Evolutionary conservation across 2,329 filamentous ascomycete genomes (phyloP), one percentile per base, ranked within the genome.

Genomic region (Aspergillus fumigatiaffinis): DNA sequence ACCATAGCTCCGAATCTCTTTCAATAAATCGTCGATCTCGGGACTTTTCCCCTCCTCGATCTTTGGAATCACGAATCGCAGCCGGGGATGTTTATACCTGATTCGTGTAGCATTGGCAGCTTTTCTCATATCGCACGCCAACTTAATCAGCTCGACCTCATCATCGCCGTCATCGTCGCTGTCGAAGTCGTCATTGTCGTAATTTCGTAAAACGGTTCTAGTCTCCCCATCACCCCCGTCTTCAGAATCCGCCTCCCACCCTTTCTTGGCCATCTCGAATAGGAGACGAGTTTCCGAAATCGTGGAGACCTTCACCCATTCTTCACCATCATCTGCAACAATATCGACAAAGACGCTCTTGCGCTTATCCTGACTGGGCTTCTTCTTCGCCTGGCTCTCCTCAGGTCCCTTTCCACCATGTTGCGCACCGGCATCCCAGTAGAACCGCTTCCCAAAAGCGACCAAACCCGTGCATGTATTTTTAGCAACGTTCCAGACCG

Each of bases 291-390:
- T 84, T 61, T 87, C 82, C 0, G 84, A 87, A 25, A 87, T 76
- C 4, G 85, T 87, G 4, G 84, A 88, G 1, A 90, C 82, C 69
- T 89, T 89, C 54, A 87, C 80, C 87, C 87, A 90, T 64, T 85
- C 80, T 56, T 80, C 73, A 10, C 87, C 87, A 68, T 84, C 80
- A 55, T 84, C 77, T 1, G 84, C 80, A 26, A 90, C 82, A 49
- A 88, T 82, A 71, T 90, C 87, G 3, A 89, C 84, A 53, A 84
- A 73, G 1, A 83, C 83, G 59, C 78, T 79, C 38, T 75, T 78
- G 66, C 80, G 79, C 53, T 77, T 80, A 51, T 73, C 70, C 50
- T 71, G 71, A 49, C 73, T 75, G 2, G 62, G 57, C 46, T 57
- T 63, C 54, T 66, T 73, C 60, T 53, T 70, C 61, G n/a, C 50